Conservation (phyloP, 345 rosid species). For the Eucalyptus regnans region DNA sequence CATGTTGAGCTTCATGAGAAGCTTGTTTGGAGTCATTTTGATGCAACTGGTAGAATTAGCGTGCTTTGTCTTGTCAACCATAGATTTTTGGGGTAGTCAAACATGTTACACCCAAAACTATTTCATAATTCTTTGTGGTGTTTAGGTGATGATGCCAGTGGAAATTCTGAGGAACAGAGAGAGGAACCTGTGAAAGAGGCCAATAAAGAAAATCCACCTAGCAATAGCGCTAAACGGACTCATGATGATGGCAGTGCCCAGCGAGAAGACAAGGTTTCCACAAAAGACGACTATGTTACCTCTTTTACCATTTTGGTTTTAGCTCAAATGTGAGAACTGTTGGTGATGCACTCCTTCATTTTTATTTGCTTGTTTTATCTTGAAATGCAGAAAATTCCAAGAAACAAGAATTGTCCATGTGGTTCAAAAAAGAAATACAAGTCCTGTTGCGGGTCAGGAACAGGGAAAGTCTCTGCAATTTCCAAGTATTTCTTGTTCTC, state of each 20-base stretch:
- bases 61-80: not conserved
- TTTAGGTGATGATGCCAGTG: conserved; percentile 21
- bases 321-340: not conserved
- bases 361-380: not conserved
- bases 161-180: conserved; percentile 11
- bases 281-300: not conserved
- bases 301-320: not conserved
- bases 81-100: not conserved
- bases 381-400: conserved; percentile 42
- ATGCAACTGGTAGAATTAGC: not conserved
- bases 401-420: conserved; percentile 69
- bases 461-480: conserved; percentile 39
- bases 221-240: conserved; percentile 9
- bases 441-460: conserved; percentile 69
- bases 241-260: conserved; percentile 14
- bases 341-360: not conserved
- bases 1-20: not conserved
- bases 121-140: not conserved
- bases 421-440: conserved; percentile 92
- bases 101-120: not conserved
- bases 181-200: conserved; percentile 18
- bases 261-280: conserved; percentile 49
- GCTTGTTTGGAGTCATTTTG: not conserved
- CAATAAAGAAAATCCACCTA: conserved; percentile 11
- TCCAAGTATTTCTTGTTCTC: conserved; percentile 24